phyloP scores from a whole-genome alignment of 2,329 filamentous ascomycete species.

The Capronia americana region DNA sequence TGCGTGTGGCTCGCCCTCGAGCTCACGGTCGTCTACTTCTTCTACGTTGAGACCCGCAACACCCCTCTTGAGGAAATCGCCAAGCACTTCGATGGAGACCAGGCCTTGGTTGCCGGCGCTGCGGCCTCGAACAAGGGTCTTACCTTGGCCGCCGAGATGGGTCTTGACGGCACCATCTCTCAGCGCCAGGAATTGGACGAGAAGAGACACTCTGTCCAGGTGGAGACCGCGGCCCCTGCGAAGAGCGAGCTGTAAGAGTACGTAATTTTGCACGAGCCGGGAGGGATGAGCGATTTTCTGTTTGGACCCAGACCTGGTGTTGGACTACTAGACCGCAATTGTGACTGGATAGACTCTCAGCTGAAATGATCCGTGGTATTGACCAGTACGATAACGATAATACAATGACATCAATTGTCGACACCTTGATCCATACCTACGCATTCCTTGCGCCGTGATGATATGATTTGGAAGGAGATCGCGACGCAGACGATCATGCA shows the following conservation, averaged over 20 bases:
- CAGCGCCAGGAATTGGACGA: constrained; percentile 32
- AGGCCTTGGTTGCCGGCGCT: constrained; percentile 50
- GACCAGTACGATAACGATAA: not conserved
- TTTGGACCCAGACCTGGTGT: not conserved
- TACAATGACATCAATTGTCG: constrained; percentile 9
- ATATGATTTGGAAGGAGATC: not conserved
- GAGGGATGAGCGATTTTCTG: not conserved
- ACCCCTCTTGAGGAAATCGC: constrained; percentile 74
- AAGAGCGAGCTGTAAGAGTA: constrained; percentile 15
- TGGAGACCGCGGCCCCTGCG: constrained; percentile 19
- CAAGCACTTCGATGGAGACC: constrained; percentile 72
- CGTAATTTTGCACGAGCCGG: not conserved
- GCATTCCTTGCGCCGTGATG: not conserved
- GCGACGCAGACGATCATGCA: not conserved
- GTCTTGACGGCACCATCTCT: constrained; percentile 32
- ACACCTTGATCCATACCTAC: not conserved
- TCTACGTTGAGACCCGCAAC: constrained; percentile 65
- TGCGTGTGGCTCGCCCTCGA: constrained; percentile 45
- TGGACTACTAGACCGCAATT: not conserved
- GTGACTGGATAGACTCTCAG: not conserved
- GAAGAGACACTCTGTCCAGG: constrained; percentile 29
- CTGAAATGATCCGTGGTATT: not conserved
- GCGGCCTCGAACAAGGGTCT: constrained; percentile 39
- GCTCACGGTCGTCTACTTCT: constrained; percentile 46
- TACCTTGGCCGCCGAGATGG: constrained; percentile 34